phyloP scores from a whole-genome alignment of 345 rosid genomes.

The Isatis tinctoria region DNA sequence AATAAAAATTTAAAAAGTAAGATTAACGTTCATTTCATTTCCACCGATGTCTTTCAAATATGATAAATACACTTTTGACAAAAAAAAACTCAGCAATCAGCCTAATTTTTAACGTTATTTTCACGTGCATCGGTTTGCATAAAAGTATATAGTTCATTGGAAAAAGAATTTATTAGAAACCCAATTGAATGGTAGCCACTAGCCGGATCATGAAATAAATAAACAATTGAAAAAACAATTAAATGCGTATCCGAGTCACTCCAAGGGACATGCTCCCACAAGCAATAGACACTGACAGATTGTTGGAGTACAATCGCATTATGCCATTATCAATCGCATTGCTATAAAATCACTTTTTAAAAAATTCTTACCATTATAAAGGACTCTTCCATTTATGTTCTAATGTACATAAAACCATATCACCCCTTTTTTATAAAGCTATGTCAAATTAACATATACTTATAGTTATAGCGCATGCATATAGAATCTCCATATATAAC shows the following conservation, averaged over 20 bases:
- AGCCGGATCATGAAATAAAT: constrained; percentile 1
- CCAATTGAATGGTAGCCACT: constrained; percentile 13
- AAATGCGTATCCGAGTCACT: constrained; percentile 35
- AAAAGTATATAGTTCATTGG: background rate
- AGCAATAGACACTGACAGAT: constrained; percentile 31
- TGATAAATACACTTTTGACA: too few species aligned
- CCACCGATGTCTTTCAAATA: background rate
- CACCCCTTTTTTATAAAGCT: too few species aligned
- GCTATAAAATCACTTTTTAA: too few species aligned
- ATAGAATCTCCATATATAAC: background rate
- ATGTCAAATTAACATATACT: background rate
- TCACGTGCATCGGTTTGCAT: constrained; percentile 31
- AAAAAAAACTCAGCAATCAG: background rate
- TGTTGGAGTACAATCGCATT: constrained; percentile 32
- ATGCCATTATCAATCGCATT: too few species aligned
- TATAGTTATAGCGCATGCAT: too few species aligned
- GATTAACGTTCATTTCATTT: background rate
- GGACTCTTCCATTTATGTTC: constrained; percentile 4
- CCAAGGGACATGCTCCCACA: constrained; percentile 41
- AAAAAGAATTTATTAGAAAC: background rate
- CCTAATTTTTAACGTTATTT: constrained; percentile 21
- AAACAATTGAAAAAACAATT: constrained; percentile 10
- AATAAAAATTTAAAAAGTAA: background rate
- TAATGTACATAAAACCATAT: background rate
- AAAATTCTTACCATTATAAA: too few species aligned